Evolutionary conservation across 1,284 basidiomycete genomes (phyloP), one percentile per base, ranked within the genome.

Genomic region (Naganishia albida): DNA sequence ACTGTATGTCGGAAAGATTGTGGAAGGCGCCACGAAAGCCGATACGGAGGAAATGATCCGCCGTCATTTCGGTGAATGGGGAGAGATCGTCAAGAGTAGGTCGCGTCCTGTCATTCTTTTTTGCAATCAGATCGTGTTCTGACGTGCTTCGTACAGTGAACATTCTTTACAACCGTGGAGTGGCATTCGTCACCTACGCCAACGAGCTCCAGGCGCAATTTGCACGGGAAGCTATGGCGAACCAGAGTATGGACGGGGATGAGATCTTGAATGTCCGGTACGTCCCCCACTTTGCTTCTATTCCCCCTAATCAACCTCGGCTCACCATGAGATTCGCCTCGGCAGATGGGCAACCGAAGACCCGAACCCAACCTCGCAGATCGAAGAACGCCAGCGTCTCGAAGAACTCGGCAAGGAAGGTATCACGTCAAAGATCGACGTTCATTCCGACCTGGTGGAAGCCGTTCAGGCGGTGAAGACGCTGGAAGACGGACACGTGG

Each of bases 151-250:
- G 44, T 18, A 8, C 72, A 88, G 93, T 95, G 75, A 90, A 91
- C 63, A 88, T 98, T 38, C 83, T 99, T 39, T 90, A 93, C 75
- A 92, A 93, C 76, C 89, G 95, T 65, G 91, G 90, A 62, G 93
- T 98, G 66, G 96, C 93, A 0, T 99, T 99, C 80, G 94, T 99
- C 54, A 97, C 94, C 1, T 99, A 95, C 80, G 85, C 88, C 62
- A 85, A 85, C 48, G 95, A 99, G 75, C 74, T 88, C 63, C 82
- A 87, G 70, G 96, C 93, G 0, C 92, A 96, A 74, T 99, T 99
- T 76, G 96, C 95, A 18, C 98, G 98, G 76, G 96, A 99, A 79
- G 87, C 96, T 0, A 99, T 99, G 96, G 91, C 93, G 49, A 93
- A 94, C 78, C 96, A 99, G 80, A 95, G 92, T 26, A 83, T 99